Base-by-base conservation (phyloP, 257 asterid species). In the Fraxinus cuspidata region DNA sequence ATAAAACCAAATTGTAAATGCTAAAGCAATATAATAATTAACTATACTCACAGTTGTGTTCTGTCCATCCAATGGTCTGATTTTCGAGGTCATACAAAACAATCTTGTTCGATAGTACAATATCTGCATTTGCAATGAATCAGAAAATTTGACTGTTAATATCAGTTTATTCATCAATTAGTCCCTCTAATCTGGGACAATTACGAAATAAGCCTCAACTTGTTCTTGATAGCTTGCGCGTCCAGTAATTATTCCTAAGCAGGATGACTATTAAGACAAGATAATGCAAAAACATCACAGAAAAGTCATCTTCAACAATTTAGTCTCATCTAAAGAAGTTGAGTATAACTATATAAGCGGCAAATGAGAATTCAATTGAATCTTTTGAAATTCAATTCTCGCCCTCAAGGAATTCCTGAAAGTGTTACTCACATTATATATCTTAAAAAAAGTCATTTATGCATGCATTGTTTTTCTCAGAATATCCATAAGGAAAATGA, bases 21-120 rank as follows among this genome's bases (percentile, higher is more conserved):
- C 7, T 27, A 74, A 47, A 73, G 73, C 31, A 72, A 74, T 18
- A 63, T 60, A 80, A 79, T 56, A 6, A 68, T 71, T 25, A 77
- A 68, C 37, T 21, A 23, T 42, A 87, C 96, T 89, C 86, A 90
- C 98, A 94, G 83, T 92, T 88, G 72, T 94, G 83, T 13, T 79
- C 78, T 18, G 97, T 80, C 97, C 97, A 92, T 73, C 98, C 98
- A 75, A 94, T 83, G 21, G 92, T 91, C 79, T 84, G 88, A 60
- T 92, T 92, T 75, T 91, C 97, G 47, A 94, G 88, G 85, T 94
- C 97, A 69, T 92, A 94, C 65, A 90, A 27, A 10, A 94, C 84
- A 68, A 94, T 92, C 86, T 94, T 94, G 84, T 92, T 92, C 0
- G 93, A 67, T 31, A 94, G 70, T 35, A 82, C 85, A 28, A 89